phyloP scores from a whole-genome alignment of 495 filamentous ascomycete genomes.

The Corynascus novoguineensis region DNA sequence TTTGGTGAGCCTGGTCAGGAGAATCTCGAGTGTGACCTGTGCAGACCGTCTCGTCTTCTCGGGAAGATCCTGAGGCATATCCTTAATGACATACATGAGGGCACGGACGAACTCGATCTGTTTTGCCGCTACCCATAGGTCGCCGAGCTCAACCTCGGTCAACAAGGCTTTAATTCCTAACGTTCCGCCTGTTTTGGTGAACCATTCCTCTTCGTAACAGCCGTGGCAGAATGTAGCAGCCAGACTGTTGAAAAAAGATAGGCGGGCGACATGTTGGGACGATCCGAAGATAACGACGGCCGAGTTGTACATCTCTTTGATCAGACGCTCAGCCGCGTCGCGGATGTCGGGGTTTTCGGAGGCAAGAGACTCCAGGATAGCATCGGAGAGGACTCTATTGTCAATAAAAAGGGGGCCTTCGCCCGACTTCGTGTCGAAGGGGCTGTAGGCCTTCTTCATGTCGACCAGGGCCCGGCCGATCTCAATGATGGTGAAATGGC shows the following conservation, averaged over 20 bases:
- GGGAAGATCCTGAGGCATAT: slow-evolving; percentile 87
- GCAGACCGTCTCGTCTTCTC: slow-evolving; percentile 77
- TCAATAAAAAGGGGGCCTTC: slow-evolving; percentile 85
- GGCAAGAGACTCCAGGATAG: slow-evolving; percentile 78
- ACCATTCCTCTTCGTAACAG: slow-evolving; percentile 97
- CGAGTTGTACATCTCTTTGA: slow-evolving; percentile 70
- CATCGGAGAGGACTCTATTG: slow-evolving; percentile 77
- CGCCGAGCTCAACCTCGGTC: slow-evolving; percentile 73
- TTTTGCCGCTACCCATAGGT: slow-evolving; percentile 71
- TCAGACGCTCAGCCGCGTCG: slow-evolving; percentile 73
- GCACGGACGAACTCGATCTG: slow-evolving; percentile 81
- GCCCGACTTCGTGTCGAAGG: slow-evolving; percentile 76
- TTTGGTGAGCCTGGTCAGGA: slow-evolving; percentile 70
- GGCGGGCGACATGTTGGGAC: slow-evolving; percentile 57
- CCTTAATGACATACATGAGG: slow-evolving; percentile 93
- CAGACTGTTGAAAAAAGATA: slow-evolving; percentile 78
- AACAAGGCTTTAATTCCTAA: slow-evolving; percentile 80
- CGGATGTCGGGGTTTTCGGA: slow-evolving; percentile 74
- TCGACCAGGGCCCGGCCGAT: slow-evolving; percentile 73
- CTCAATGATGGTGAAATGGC: slow-evolving; percentile 90
- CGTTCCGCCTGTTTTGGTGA: slow-evolving; percentile 86
- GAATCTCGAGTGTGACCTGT: slow-evolving; percentile 70
- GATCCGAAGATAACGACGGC: slow-evolving; percentile 78
- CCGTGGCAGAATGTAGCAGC: slow-evolving; percentile 81
- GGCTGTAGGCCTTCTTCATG: slow-evolving; percentile 60